Evolutionary conservation across 2,329 filamentous ascomycete genomes (phyloP), one percentile per base, ranked within the genome.

Genomic region (Lasiodiplodia citricola): DNA sequence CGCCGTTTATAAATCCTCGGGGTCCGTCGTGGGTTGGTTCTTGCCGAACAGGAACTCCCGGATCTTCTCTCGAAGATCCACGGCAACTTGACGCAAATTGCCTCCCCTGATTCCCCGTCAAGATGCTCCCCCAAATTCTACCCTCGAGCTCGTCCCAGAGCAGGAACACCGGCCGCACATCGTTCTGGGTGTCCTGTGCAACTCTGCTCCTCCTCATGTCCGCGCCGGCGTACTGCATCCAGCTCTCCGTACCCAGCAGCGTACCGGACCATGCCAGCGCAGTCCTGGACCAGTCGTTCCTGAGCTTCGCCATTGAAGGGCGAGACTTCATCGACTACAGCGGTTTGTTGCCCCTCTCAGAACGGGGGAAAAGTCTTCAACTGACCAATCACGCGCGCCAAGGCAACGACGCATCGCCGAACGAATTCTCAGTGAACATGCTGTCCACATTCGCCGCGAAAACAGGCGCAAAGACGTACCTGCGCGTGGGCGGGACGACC

Each of bases 371-470:
- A 10, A 35, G 31, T 0, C 31, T 35, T 8, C 31, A 35, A 35
- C 31, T 35, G 31, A 35, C 31, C 8, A 35, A 35, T 2, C 41
- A 35, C 16, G 8, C 28, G 28, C 28, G 8, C 23, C 23, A 37
- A n/a, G 64, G 64, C 2, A 58, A 18, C 37, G 38, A 23, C 14
- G 18, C 38, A 3, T 23, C 28, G 25, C 54, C 52, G 18, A 67
- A 67, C 44, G 38, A 50, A n/a, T 67, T 37, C 28, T 67, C 64
- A 6, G 35, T 25, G 4, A 67, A 67, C 64, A 67, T 67, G 64
- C 44, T 67, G 10, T 56, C 64, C 16, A 38, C 38, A 8, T 67
- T 67, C 25, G 57, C 44, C 2, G n/a, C 50, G n/a, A 67, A 57
- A 16, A 67, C 64, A 13, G 64, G 64, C 25, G 41, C 54, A 14